Evolutionary conservation across 1,284 basidiomycete genomes (phyloP).

Genomic region (Pholiota adiposa): DNA sequence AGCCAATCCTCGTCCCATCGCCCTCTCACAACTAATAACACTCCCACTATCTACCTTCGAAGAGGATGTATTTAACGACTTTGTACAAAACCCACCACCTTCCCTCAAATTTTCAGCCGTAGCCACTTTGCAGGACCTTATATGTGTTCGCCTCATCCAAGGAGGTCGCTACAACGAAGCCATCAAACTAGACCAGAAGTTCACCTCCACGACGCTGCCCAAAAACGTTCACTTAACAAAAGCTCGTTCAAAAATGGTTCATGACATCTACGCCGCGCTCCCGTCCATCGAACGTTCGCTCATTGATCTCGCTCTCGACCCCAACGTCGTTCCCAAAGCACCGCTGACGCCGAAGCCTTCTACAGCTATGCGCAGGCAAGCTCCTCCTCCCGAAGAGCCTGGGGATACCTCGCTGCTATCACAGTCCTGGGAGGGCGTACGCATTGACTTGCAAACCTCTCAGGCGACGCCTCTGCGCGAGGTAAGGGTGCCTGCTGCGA

Average conservation of each 20-base stretch:
- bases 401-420: slow-evolving; percentile 35
- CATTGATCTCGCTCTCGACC: slow-evolving; percentile 36
- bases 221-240: slow-evolving; percentile 37
- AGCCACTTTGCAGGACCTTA: slow-evolving; percentile 76
- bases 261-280: slow-evolving; percentile 37
- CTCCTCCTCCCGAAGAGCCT: slow-evolving; percentile 10
- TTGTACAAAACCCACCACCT: slow-evolving; percentile 59
- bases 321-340: slow-evolving; percentile 11
- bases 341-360: slow-evolving; percentile 15
- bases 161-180: slow-evolving; percentile 74
- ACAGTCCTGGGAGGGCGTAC: slow-evolving; percentile 43
- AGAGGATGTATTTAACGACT: slow-evolving; percentile 56
- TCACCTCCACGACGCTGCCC: slow-evolving; percentile 45
- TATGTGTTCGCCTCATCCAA: slow-evolving; percentile 80
- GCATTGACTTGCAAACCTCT: slow-evolving; percentile 24
- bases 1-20: slow-evolving; percentile 49
- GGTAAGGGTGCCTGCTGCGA: slow-evolving; percentile 20
- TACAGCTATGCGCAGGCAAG: slow-evolving; percentile 10
- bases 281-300: slow-evolving; percentile 37
- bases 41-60: slow-evolving; percentile 70
- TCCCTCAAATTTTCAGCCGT: slow-evolving; percentile 47
- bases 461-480: slow-evolving; percentile 31
- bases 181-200: slow-evolving; percentile 74
- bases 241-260: slow-evolving; percentile 69
- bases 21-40: slow-evolving; percentile 62